Evolutionary conservation across 1,284 basidiomycete genomes (phyloP).

Genomic region (Phenoliferia sp.): DNA sequence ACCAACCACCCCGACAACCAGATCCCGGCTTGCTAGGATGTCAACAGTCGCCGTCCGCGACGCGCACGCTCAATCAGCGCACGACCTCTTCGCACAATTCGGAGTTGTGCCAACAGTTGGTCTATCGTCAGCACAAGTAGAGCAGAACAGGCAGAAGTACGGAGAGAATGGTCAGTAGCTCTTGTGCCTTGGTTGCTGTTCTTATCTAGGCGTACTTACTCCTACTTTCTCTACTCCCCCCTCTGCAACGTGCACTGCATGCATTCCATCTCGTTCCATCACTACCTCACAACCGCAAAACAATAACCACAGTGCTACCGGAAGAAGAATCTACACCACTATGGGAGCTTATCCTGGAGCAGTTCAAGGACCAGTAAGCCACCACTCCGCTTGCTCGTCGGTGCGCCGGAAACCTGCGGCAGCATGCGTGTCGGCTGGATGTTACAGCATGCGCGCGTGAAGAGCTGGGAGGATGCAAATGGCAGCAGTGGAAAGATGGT

Average conservation of each 20-base stretch:
- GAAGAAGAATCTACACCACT: constrained; percentile 85
- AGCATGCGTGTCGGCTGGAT: too few species aligned
- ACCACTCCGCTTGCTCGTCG: background rate
- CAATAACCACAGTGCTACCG: constrained; percentile 60
- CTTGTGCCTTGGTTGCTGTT: constrained; percentile 32
- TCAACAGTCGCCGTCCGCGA: background rate
- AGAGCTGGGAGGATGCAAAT: too few species aligned
- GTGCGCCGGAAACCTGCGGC: too few species aligned
- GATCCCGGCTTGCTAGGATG: too few species aligned
- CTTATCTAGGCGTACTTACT: constrained; percentile 31
- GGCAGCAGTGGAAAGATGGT: too few species aligned
- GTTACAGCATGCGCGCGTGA: too few species aligned
- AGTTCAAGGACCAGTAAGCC: constrained; percentile 82
- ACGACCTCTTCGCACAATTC: background rate
- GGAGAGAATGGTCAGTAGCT: background rate
- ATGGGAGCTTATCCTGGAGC: constrained; percentile 89
- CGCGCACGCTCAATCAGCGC: background rate
- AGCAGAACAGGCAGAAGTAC: background rate
- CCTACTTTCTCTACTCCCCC: constrained; percentile 21
- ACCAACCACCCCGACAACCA: too few species aligned
- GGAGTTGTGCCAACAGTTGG: background rate
- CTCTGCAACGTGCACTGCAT: constrained; percentile 22
- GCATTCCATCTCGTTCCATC: constrained; percentile 1
- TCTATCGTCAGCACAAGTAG: background rate
- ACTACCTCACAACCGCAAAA: background rate